A percentile compares a stretch with the other conserved stretches of the same genome.
These are phyloP conservation scores for Avena sativa DNA, from an alignment of 176 grass and related monocot species.

Conservation along the genomic window DNA sequence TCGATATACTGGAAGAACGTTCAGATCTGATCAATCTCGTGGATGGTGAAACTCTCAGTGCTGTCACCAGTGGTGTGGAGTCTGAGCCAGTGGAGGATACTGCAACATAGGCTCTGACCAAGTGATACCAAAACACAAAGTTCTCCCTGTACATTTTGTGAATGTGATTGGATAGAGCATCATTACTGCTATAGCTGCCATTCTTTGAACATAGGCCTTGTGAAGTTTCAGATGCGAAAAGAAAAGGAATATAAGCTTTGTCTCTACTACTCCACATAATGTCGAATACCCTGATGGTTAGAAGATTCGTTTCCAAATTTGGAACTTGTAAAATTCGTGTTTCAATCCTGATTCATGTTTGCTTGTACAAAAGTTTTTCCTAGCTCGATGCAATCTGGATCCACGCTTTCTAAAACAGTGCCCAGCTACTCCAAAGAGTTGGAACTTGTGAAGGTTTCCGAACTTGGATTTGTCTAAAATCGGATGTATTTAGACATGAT, in stretches of 20 bases:
- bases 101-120: not conserved
- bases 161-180: constrained; percentile 25
- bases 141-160: constrained; percentile 38
- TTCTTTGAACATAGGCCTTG: constrained; percentile 13
- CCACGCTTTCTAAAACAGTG: not conserved
- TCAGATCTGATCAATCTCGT: not conserved
- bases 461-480: too few species aligned
- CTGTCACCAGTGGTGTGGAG: constrained; percentile 17
- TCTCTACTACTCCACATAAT: too few species aligned
- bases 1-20: constrained; percentile 32
- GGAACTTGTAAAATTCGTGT: too few species aligned
- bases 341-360: not conserved
- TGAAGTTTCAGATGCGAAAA: not conserved
- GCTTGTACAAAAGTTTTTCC: not conserved
- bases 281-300: too few species aligned
- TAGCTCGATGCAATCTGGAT: not conserved
- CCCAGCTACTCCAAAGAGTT: not conserved
- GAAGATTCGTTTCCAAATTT: too few species aligned
- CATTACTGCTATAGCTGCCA: not conserved
- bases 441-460: not conserved
- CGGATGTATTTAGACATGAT: too few species aligned
- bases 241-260: not conserved
- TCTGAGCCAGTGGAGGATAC: not conserved
- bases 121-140: not conserved
- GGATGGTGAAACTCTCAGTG: constrained; percentile 27